Evolutionary conservation across 2,329 filamentous ascomycete genomes (phyloP).

Genomic region (Phialophora tarda): DNA sequence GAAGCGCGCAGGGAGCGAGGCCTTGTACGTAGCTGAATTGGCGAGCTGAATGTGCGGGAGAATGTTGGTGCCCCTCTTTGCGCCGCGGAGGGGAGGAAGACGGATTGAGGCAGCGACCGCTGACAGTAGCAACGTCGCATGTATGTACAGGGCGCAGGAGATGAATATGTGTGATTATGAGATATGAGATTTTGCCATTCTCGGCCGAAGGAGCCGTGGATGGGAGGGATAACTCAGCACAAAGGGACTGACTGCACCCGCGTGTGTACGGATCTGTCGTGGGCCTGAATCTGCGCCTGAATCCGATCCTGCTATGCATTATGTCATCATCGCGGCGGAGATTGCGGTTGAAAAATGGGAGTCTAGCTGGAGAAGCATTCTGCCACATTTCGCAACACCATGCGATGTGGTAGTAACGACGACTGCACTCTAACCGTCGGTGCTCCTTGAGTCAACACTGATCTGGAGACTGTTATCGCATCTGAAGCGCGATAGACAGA

Average conservation of each 20-base stretch:
- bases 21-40: background rate
- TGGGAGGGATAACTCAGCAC: slow-evolving; percentile 20
- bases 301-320: background rate
- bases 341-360: background rate
- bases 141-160: slow-evolving; percentile 18
- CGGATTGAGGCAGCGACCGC: slow-evolving; percentile 20
- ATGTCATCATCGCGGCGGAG: slow-evolving; percentile 1
- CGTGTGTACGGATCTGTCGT: background rate
- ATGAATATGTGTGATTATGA: slow-evolving; percentile 14
- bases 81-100: slow-evolving; percentile 12
- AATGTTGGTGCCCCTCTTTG: slow-evolving; percentile 12
- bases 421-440: background rate
- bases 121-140: slow-evolving; percentile 32
- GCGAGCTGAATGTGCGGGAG: slow-evolving; percentile 5
- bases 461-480: background rate
- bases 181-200: slow-evolving; percentile 11
- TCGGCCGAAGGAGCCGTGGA: slow-evolving; percentile 17
- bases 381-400: too few species aligned
- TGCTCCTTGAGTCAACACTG: background rate
- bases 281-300: slow-evolving; percentile 12
- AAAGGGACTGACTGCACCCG: slow-evolving; percentile 13
- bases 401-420: background rate
- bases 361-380: too few species aligned
- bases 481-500: too few species aligned
- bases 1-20: slow-evolving; percentile 2